A percentile compares a stretch with the other conserved stretches of the same genome.
phyloP scores from a whole-genome alignment of 1,139 yeast species.

The Chernovozyma sophiae-reginae region DNA sequence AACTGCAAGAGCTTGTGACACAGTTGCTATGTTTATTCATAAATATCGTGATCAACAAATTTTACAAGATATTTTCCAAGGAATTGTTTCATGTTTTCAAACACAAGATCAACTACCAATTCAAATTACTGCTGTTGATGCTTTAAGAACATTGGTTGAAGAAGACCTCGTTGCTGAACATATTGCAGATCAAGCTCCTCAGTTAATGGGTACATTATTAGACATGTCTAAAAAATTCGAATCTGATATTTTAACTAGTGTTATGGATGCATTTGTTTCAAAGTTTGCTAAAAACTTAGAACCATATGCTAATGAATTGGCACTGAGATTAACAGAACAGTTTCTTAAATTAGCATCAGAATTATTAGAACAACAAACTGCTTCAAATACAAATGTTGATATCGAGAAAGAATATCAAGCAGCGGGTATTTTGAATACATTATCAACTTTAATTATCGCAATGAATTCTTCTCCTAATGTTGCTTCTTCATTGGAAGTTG shows the following conservation, averaged over 20 bases:
- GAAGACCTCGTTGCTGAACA: slow-evolving; percentile 46
- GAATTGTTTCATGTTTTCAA: slow-evolving; percentile 41
- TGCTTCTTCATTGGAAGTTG: slow-evolving; percentile 35
- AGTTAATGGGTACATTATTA: slow-evolving; percentile 48
- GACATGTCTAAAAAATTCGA: slow-evolving; percentile 49
- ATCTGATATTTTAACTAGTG: slow-evolving; percentile 50
- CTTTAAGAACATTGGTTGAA: slow-evolving; percentile 45
- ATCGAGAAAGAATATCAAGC: slow-evolving; percentile 52
- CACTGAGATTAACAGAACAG: slow-evolving; percentile 45
- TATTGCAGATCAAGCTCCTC: slow-evolving; percentile 47
- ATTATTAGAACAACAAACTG: slow-evolving; percentile 30
- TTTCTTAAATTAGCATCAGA: slow-evolving; percentile 44
- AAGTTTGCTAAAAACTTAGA: slow-evolving; percentile 50
- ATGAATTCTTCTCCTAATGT: slow-evolving; percentile 48
- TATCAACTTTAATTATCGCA: slow-evolving; percentile 49
- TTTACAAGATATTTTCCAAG: slow-evolving; percentile 43
- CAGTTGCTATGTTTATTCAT: slow-evolving; percentile 42
- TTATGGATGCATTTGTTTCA: slow-evolving; percentile 56
- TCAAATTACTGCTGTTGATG: slow-evolving; percentile 52
- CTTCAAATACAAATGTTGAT: slow-evolving; percentile 23
- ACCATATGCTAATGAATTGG: slow-evolving; percentile 52
- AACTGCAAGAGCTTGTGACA: slow-evolving; percentile 55
- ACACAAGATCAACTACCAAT: slow-evolving; percentile 44
- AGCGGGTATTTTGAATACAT: slow-evolving; percentile 46
- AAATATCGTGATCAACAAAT: slow-evolving; percentile 37